Percentiles rank a stretch among this genome's conserved stretches.
These are phyloP conservation scores for Trichoderma afroharzianum DNA, from an alignment of 2,329 filamentous ascomycete species.

Conservation along the genomic window DNA sequence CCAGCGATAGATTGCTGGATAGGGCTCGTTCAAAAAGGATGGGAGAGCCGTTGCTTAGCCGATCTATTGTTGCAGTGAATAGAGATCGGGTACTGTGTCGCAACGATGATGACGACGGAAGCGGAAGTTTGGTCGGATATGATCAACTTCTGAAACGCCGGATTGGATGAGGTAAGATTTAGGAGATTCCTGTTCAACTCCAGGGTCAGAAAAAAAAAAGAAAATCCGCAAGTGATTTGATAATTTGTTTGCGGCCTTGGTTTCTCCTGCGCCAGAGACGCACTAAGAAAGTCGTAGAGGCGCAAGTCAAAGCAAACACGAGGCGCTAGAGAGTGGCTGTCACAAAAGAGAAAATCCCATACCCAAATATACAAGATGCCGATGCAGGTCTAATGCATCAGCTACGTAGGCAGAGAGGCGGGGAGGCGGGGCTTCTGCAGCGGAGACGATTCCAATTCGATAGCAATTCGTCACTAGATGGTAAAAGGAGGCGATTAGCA, in stretches of 20 bases:
- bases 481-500: slow-evolving; percentile 10
- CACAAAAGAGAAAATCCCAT: background rate
- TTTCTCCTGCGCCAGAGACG: background rate
- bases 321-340: background rate
- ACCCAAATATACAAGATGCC: slow-evolving; percentile 11
- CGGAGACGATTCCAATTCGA: slow-evolving; percentile 19
- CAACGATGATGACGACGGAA: background rate
- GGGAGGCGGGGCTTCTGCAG: slow-evolving; percentile 15
- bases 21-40: background rate
- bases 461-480: slow-evolving; percentile 9
- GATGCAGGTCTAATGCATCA: slow-evolving; percentile 15
- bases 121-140: background rate
- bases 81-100: background rate
- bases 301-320: background rate
- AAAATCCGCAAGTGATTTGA: background rate
- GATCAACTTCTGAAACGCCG: background rate
- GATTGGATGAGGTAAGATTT: background rate
- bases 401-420: slow-evolving; percentile 14
- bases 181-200: background rate
- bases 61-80: background rate
- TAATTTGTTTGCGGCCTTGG: background rate
- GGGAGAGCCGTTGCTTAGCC: background rate
- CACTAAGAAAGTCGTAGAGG: background rate
- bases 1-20: background rate
- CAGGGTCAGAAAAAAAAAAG: background rate